Evolutionary conservation across 371 early-diverging fungal species (phyloP), one percentile per base, ranked within the genome.

Genomic region (Apophysomyces trapeziformis): DNA sequence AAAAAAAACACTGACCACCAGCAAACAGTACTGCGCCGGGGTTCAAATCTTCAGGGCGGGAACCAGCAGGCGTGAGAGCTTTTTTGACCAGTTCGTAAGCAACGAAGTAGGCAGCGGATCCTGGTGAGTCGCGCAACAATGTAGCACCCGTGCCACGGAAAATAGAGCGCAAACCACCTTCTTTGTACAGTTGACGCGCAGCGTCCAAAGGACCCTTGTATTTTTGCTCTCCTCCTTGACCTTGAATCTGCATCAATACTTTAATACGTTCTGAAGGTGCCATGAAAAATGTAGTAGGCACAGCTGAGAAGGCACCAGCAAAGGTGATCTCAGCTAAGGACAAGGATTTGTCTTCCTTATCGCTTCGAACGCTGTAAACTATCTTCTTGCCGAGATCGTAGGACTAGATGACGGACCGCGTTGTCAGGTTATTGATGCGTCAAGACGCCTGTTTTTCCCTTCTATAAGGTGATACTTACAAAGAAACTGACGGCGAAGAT

Each of bases 221-320:
- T 58, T 81, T 82, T 41, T 68, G 67, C 38, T 79, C 79, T 18
- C 80, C 82, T 36, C 83, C 83, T 65, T 79, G 78, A 12, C 85
- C 85, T 74, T 85, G 84, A 41, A 80, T 80, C 76, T 97, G 99
- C 78, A 97, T 86, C 68, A 96, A 76, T 47, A 95, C 94, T 87
- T 98, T 99, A 80, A 99, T 89, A 71, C 98, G 93, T 79, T 98
- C 98, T 78, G 92, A 91, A 63, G 92, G 98, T 58, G 92, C 90
- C 94, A 95, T 95, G 68, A 98, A 82, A 66, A 95, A 77, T 18
- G 98, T 97, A 38, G 97, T 95, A 18, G 97, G 97, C 36, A 95
- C 86, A 59, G 98, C 98, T 7, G 96, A 96, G 85, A 98, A 95
- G 26, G 91, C 96, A 75, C 99, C 98, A 38, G 98, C 98, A 77